phyloP scores from a whole-genome alignment of 2,329 filamentous ascomycete species.

The Cercospora berteroae region DNA sequence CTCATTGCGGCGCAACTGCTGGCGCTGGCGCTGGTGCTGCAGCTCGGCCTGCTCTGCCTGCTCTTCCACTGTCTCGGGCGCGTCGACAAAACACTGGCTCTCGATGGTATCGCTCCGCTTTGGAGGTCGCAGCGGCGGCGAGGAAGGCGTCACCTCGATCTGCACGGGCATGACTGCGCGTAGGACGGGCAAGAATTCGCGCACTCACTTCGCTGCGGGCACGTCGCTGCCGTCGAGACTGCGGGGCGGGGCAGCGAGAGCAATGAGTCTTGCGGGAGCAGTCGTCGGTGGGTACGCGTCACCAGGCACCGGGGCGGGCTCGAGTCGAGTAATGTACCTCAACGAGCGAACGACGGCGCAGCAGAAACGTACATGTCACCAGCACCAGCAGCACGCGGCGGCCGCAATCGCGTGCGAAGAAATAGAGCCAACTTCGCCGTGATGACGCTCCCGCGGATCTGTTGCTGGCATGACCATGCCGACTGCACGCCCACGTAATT shows the following conservation, averaged over 20 bases:
- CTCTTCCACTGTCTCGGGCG: slow-evolving; percentile 27
- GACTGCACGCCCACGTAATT: background rate
- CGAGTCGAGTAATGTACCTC: background rate
- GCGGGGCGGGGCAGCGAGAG: background rate
- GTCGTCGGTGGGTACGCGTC: background rate
- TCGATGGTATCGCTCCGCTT: slow-evolving; percentile 33
- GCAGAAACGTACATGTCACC: background rate
- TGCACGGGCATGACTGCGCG: slow-evolving; percentile 10
- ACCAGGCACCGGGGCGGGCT: background rate
- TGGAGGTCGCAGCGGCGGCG: slow-evolving; percentile 11
- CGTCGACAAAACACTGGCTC: slow-evolving; percentile 34
- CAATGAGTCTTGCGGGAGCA: background rate
- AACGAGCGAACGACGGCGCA: background rate
- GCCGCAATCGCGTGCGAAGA: background rate
- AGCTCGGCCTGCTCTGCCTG: slow-evolving; percentile 19
- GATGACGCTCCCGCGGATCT: slow-evolving; percentile 1
- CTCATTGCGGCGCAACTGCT: slow-evolving; percentile 26
- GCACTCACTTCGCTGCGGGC: background rate
- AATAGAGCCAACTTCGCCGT: background rate
- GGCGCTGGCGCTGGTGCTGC: slow-evolving; percentile 26
- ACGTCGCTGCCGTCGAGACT: background rate
- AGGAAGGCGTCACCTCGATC: slow-evolving; percentile 18
- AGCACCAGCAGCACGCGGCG: background rate
- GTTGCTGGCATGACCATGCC: slow-evolving; percentile 2
- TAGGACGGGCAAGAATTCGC: background rate